Evolutionary conservation across 2,329 filamentous ascomycete species (phyloP).

Genomic region (Xylaria sp.): DNA sequence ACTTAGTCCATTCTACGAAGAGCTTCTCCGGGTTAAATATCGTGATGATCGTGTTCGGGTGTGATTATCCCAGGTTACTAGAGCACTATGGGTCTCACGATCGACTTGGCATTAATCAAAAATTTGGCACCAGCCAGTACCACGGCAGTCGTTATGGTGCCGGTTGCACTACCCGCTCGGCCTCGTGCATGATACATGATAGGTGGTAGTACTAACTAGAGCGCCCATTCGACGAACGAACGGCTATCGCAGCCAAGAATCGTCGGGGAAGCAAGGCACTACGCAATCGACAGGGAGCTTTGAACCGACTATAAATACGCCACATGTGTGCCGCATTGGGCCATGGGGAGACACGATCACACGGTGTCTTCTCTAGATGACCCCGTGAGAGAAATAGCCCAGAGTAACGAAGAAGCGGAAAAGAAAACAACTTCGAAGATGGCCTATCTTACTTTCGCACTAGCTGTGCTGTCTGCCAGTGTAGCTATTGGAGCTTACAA

Average conservation of each 20-base stretch:
- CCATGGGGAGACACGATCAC: background rate
- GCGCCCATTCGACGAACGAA: background rate
- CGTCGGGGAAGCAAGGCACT: background rate
- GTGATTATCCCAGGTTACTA: background rate
- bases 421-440: constrained; percentile 36
- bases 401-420: background rate
- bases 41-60: background rate
- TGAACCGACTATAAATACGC: constrained; percentile 26
- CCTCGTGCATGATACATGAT: background rate
- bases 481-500: constrained; percentile 37
- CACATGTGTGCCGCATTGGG: background rate
- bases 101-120: background rate
- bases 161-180: background rate
- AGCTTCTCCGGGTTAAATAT: background rate
- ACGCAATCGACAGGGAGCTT: background rate
- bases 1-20: background rate
- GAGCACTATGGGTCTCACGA: background rate
- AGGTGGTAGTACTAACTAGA: background rate
- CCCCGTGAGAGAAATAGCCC: background rate
- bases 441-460: constrained; percentile 33
- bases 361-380: background rate
- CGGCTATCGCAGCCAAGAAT: background rate
- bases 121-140: background rate
- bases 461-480: constrained; percentile 38
- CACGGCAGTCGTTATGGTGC: background rate